Evolutionary conservation across 306 rosid species (phyloP), one percentile per base, ranked within the genome.

Genomic region (Cucurbita argyrosperma): DNA sequence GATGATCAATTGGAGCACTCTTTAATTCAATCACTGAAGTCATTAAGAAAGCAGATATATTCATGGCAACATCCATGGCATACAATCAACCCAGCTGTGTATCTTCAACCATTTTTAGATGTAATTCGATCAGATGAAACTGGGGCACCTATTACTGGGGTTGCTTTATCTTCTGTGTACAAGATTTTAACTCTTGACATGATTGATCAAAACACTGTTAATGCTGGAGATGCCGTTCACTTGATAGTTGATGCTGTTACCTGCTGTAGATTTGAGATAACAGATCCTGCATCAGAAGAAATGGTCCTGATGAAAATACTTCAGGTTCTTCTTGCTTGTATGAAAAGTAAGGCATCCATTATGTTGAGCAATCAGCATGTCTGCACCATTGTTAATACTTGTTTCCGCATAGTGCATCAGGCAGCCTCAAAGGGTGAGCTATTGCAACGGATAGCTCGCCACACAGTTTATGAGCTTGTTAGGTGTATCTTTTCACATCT

Each of bases 1-100:
- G 99, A 94, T 75, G 99, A 95, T 86, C 97, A 91, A 83, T 81
- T 95, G 76, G 99, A 94, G 46, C 96, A 94, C 89, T 85, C 89
- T 76, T 85, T 94, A 42, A 89, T 94, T 82, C 92, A 87, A 74
- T 91, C 99, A 45, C 82, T 94, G 82, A 94, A 91, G 88, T 87
- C 84, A n/a, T 83, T 91, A 40, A 87, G 92, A 76, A 88, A 85
- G 73, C 89, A 94, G 76, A 87, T 94, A 12, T 94, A 89, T 87
- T 89, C 83, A 40, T 94, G 97, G 97, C 90, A 91, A 76, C 88
- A 91, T 84, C 95, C 87, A 65, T 94, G 97, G 99, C 87, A 91
- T 67, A 83, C 94, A 77, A 86, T 94, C 76, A 88, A 87, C 79
- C 99, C 99, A 21, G 79, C 82, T 54, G 79, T 86, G 79, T 94